Percentiles rank a stretch among this genome's conserved stretches.
phyloP scores from a whole-genome alignment of 805 yeast genomes.

The Monosporozyma unispora region DNA sequence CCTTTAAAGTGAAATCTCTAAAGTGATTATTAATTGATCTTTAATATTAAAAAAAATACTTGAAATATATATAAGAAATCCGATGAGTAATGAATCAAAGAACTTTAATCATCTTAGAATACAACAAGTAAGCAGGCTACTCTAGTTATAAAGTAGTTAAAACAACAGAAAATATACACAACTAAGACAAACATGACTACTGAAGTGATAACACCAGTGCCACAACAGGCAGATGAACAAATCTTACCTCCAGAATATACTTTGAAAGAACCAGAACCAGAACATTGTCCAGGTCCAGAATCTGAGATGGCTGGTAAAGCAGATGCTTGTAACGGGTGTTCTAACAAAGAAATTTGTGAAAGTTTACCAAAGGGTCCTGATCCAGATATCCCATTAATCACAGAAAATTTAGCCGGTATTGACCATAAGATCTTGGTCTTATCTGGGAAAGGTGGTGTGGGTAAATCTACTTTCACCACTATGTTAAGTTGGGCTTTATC shows the following conservation, averaged over 20 bases:
- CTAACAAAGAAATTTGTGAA: conserved; percentile 84
- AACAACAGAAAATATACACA: background rate
- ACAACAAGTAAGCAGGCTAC: background rate
- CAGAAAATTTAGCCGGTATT: conserved; percentile 50
- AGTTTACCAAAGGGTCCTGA: conserved; percentile 90
- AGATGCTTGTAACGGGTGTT: conserved; percentile 92
- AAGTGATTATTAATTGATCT: conserved; percentile 1
- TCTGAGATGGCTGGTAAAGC: conserved; percentile 88
- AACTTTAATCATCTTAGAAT: background rate
- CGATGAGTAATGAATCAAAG: background rate
- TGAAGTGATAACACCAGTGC: conserved; percentile 5
- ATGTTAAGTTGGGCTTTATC: conserved; percentile 97
- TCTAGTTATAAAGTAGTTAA: background rate
- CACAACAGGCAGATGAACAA: conserved; percentile 7
- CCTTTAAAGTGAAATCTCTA: background rate
- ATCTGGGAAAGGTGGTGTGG: conserved; percentile 92
- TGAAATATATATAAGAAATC: background rate
- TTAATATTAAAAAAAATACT: background rate
- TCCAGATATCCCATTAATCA: conserved; percentile 77
- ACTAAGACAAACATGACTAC: conserved; percentile 6
- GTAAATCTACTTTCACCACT: conserved; percentile 91
- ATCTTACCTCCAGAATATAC: conserved; percentile 22
- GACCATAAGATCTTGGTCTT: conserved; percentile 77
- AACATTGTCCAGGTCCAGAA: conserved; percentile 98
- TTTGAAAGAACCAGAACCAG: conserved; percentile 72